Base-by-base conservation (phyloP, 2,329 filamentous ascomycete species). In the Lecanosticta acicola region DNA sequence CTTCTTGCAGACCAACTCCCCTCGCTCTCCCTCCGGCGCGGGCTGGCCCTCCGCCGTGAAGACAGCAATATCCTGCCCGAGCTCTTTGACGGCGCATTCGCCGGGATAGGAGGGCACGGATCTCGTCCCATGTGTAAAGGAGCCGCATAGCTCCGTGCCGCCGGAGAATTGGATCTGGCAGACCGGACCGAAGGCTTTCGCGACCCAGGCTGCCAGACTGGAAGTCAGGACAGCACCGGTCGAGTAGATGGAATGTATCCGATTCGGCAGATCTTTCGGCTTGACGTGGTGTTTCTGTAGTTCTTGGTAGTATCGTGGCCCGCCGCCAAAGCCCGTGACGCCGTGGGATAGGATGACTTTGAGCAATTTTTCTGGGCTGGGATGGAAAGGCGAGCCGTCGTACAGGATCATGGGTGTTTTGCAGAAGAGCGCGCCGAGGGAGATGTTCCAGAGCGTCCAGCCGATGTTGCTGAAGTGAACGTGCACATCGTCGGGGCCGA, bases 361-460 rank as follows among this genome's bases (percentile, higher is more conserved):
- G 18, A 87, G 67, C 52, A 87, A 79, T 7, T 77, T 74, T 17
- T 69, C 72, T 1, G 78, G 68, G 49, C 85, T 78, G 0, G 86
- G 86, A 35, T 80, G 66, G 64, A 91, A 87, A 0, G 87, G 87
- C 4, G 81, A 86, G 2, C 87, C 87, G 59, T 93, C 87, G 61
- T 93, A 93, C 17, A 90, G 70, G 3, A 93, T 66, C 2, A 76
- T 71, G 3, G 77, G 73, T 0, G 73, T 72, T 4, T 85, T 85
- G 24, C 71, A 67, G 1, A 84, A 56, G 2, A 90, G 69, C 4
- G 73, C 71, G 14, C 72, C 71, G 0, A 87, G 68, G 29, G 75
- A 77, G 3, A 74, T 68, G 9, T 87, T 69, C 62, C 89, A 91
- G 85, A 93, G 91, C 65, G 93, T 91, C 87, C 87, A 91, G 0